Evolutionary conservation across 2,329 filamentous ascomycete species (phyloP).

Genomic region (Aspergillus vadensis): DNA sequence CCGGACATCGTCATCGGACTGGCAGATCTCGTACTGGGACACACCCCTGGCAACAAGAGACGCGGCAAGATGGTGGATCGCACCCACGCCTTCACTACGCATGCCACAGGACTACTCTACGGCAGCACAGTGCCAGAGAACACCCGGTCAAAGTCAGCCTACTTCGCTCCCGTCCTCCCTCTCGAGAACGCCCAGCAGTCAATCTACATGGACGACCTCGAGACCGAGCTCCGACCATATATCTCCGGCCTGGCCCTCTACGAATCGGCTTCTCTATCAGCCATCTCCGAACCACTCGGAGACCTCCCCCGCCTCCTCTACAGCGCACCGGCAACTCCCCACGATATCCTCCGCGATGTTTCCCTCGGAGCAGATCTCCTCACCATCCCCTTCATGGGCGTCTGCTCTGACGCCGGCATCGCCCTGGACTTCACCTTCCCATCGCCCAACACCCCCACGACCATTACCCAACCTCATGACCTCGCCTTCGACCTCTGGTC

Average conservation of each 20-base stretch:
- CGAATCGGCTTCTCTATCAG: slow-evolving; percentile 67
- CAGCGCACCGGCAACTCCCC: slow-evolving; percentile 68
- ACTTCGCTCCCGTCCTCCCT: slow-evolving; percentile 70
- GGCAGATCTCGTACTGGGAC: slow-evolving; percentile 69
- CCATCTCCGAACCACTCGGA: slow-evolving; percentile 63
- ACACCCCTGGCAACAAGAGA: slow-evolving; percentile 67
- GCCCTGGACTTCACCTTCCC: slow-evolving; percentile 73
- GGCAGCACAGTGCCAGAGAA: slow-evolving; percentile 33
- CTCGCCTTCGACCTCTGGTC: slow-evolving; percentile 82
- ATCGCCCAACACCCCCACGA: slow-evolving; percentile 38
- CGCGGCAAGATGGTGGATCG: slow-evolving; percentile 81
- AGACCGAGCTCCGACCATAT: slow-evolving; percentile 60
- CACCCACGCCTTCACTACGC: slow-evolving; percentile 77
- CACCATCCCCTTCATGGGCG: slow-evolving; percentile 72
- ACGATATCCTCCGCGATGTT: slow-evolving; percentile 75
- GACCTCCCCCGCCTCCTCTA: slow-evolving; percentile 74
- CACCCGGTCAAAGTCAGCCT: slow-evolving; percentile 48
- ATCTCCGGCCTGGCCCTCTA: slow-evolving; percentile 77
- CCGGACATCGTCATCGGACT: slow-evolving; percentile 81
- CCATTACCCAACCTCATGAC: slow-evolving; percentile 38
- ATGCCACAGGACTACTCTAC: slow-evolving; percentile 59
- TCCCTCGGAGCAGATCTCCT: slow-evolving; percentile 78
- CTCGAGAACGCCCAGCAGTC: slow-evolving; percentile 74
- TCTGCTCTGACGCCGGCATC: slow-evolving; percentile 79
- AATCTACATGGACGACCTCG: slow-evolving; percentile 74